These are phyloP conservation scores for Arctium lappa DNA, from an alignment of 129 eudicot species.

Conservation along the genomic window DNA sequence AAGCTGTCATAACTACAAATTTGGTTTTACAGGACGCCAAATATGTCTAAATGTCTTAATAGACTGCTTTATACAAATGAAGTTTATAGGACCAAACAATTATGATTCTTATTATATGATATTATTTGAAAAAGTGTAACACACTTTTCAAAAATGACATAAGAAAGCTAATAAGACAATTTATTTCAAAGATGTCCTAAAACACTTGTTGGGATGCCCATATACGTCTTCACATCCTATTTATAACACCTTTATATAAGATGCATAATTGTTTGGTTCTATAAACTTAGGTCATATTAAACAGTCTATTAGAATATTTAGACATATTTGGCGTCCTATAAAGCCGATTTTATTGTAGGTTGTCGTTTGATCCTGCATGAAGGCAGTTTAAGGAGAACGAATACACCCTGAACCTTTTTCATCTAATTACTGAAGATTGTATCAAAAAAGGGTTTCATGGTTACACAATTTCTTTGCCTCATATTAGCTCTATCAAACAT, in stretches of 20 bases:
- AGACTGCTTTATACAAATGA: too few species aligned
- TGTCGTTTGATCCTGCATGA: not conserved
- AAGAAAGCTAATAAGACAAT: not conserved
- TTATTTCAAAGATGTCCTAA: not conserved
- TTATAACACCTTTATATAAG: not conserved
- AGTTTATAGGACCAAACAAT: not conserved
- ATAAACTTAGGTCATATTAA: not conserved
- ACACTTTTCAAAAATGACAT: not conserved
- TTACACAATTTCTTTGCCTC: not conserved
- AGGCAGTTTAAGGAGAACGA: not conserved
- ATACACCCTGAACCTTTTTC: not conserved
- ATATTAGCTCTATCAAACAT: not conserved
- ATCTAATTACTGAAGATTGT: not conserved
- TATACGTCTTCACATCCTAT: not conserved
- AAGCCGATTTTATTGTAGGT: not conserved
- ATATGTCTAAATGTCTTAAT: not conserved
- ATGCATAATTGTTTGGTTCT: not conserved
- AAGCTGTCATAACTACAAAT: too few species aligned
- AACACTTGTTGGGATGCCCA: not conserved
- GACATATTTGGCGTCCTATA: not conserved
- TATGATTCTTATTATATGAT: not conserved
- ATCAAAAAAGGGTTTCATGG: not conserved
- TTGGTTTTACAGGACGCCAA: not conserved
- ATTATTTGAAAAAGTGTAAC: not conserved
- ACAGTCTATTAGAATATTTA: not conserved